Evolutionary conservation across 1,284 basidiomycete species (phyloP).

Genomic region (Violaceomyces palustris): DNA sequence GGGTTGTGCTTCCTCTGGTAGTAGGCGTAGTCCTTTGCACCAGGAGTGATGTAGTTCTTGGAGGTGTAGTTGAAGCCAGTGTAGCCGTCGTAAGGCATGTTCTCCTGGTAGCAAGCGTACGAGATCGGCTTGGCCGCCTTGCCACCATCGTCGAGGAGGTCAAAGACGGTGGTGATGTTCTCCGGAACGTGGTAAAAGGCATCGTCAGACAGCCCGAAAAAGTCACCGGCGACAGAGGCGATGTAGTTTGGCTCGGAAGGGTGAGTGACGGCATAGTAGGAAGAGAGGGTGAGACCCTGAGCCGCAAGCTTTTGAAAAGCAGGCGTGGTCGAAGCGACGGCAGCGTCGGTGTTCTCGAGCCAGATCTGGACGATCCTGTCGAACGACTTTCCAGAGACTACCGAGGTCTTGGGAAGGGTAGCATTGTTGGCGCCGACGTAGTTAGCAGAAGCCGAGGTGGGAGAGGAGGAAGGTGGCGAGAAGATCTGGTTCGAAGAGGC

Average conservation of each 20-base stretch:
- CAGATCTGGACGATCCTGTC: slow-evolving; percentile 59
- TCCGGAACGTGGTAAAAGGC: slow-evolving; percentile 52
- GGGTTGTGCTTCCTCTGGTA: slow-evolving; percentile 56
- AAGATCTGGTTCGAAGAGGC: slow-evolving; percentile 53
- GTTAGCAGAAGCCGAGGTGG: slow-evolving; percentile 50
- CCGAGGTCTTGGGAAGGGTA: slow-evolving; percentile 53
- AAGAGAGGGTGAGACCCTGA: slow-evolving; percentile 56
- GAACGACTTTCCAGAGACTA: slow-evolving; percentile 58
- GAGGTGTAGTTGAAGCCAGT: slow-evolving; percentile 55
- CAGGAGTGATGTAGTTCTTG: slow-evolving; percentile 57
- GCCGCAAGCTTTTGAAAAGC: slow-evolving; percentile 59
- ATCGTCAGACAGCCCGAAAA: slow-evolving; percentile 61
- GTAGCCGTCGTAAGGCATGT: slow-evolving; percentile 61
- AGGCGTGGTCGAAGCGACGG: slow-evolving; percentile 44
- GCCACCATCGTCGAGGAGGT: slow-evolving; percentile 62
- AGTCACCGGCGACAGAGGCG: slow-evolving; percentile 58
- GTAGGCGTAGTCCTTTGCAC: slow-evolving; percentile 54
- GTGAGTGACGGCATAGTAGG: slow-evolving; percentile 60
- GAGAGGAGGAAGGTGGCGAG: slow-evolving; percentile 53
- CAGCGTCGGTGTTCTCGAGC: slow-evolving; percentile 63
- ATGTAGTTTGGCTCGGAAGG: slow-evolving; percentile 63
- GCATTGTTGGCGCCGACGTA: slow-evolving; percentile 56
- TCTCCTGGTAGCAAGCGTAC: slow-evolving; percentile 56
- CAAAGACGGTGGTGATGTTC: slow-evolving; percentile 62
- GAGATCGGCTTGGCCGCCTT: slow-evolving; percentile 52